phyloP scores from a whole-genome alignment of 176 grass and related monocot species.

The Melocanna baccifera region DNA sequence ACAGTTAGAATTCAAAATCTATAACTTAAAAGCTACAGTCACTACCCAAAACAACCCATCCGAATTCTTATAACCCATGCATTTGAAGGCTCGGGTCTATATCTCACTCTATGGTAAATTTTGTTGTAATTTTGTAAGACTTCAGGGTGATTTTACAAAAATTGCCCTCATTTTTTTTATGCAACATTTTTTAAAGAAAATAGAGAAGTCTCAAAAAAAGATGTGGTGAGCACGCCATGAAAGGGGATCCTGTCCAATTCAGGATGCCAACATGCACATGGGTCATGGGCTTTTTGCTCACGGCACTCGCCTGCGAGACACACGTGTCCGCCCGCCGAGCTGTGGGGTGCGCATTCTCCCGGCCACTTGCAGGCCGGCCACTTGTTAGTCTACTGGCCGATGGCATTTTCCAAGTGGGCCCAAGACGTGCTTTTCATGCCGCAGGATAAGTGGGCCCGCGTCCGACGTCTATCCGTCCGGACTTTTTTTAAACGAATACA shows the following conservation, averaged over 20 bases:
- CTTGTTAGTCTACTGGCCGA: no score
- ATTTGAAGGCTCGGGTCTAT: no score
- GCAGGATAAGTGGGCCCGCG: no score
- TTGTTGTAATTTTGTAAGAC: not conserved
- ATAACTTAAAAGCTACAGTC: no score
- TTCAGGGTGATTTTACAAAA: not conserved
- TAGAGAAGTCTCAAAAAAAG: not conserved
- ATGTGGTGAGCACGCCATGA: not conserved
- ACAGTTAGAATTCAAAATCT: no score
- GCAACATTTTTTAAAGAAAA: not conserved
- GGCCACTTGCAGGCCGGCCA: no score
- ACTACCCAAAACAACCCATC: no score
- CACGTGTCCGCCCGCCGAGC: constrained; percentile 7
- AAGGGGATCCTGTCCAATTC: not conserved
- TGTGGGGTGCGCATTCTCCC: not conserved
- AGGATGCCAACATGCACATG: not conserved
- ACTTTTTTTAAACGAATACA: no score
- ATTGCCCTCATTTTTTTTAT: not conserved
- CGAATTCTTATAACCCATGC: no score
- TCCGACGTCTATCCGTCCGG: no score
- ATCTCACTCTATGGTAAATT: not conserved
- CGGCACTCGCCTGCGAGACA: not conserved
- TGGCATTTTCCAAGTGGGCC: no score
- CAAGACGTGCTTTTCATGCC: no score
- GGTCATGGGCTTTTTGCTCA: not conserved